A percentile compares a stretch with the other conserved stretches of the same genome.
Evolutionary conservation across 768 basidiomycete species (phyloP).

Genomic region (Sutorius australiensis): DNA sequence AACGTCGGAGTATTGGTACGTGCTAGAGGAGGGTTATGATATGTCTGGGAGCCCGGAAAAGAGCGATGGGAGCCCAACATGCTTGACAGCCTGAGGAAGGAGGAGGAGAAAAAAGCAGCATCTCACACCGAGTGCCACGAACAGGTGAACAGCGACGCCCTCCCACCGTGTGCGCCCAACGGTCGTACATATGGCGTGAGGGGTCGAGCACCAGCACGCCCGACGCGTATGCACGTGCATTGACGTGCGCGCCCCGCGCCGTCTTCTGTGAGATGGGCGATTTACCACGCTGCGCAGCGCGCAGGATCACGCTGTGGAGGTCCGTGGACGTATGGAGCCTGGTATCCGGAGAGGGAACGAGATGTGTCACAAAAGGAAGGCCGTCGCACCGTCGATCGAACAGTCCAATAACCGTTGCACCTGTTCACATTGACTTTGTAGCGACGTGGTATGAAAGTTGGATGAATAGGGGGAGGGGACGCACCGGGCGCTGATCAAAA

Average conservation of each 20-base stretch:
- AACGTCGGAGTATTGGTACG: constrained; percentile 8
- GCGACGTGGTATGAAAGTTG: background rate
- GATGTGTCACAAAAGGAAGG: constrained; percentile 15
- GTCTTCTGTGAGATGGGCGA: constrained; percentile 11
- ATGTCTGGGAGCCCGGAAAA: constrained; percentile 4
- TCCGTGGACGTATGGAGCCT: constrained; percentile 23
- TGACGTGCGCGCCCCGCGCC: constrained; percentile 3
- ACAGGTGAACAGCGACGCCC: constrained; percentile 3
- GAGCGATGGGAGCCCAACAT: constrained; percentile 5
- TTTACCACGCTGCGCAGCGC: constrained; percentile 7
- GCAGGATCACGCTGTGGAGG: constrained; percentile 13
- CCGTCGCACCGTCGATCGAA: constrained; percentile 4
- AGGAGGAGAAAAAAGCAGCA: background rate
- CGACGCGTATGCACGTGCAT: constrained; percentile 4
- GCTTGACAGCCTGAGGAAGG: constrained; percentile 12
- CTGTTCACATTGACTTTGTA: constrained; percentile 6
- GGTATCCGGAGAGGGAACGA: constrained; percentile 6
- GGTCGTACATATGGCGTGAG: constrained; percentile 1
- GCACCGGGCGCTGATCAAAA: background rate
- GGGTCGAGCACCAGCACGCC: background rate
- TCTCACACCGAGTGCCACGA: constrained; percentile 6
- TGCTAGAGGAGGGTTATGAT: background rate
- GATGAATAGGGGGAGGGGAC: background rate
- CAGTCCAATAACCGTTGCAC: constrained; percentile 1
- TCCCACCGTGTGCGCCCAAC: constrained; percentile 1